Base-by-base conservation (phyloP, 257 asterid species). In the Rauvolfia tetraphylla region DNA sequence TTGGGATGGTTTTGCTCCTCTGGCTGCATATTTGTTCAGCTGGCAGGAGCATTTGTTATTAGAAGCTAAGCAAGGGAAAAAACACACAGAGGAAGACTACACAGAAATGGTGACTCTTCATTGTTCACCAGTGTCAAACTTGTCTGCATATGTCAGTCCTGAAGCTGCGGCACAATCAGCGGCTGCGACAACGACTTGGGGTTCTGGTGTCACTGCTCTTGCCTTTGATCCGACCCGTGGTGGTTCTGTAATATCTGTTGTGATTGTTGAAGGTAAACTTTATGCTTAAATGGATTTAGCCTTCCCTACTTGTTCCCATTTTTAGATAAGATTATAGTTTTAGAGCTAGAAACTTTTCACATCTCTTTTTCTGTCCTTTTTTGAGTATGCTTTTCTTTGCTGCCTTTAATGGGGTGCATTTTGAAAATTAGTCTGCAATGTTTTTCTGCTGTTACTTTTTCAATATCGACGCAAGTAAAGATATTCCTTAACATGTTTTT, bases 181-280 rank as follows among this genome's bases (percentile, higher is more conserved):
- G 12, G 87, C 94, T 68, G 90, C 96, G 42, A 84, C 96, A 59
- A 95, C 99, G 39, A 95, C 99, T 79, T 95, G 99, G 99, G 99
- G 99, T 79, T 95, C 99, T 75, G 98, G 99, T 78, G 99, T 95
- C 83, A 93, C 99, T 78, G 99, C 99, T 51, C 94, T 95, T 80
- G 97, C 99, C 75, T 95, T 95, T 77, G 99, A 95, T 90, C 99
- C 99, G 29, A 92, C 98, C 7, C 93, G 95, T 78, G 99, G 99
- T 80, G 99, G 99, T 81, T 90, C 98, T 31, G 97, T 93, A 79
- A 93, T 95, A 81, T 91, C 97, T 76, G 97, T 93, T 79, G 93
- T 95, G 80, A 95, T 95, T 81, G 99, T 95, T 63, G 99, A 95
- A 89, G 99, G 99, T 95, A 72, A 73, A 33, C 49, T 75, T 69